A percentile compares a stretch with the other conserved stretches of the same genome.
These are phyloP conservation scores for Hirsutella thompsonii DNA, from an alignment of 2,329 filamentous ascomycete genomes.

Conservation along the genomic window DNA sequence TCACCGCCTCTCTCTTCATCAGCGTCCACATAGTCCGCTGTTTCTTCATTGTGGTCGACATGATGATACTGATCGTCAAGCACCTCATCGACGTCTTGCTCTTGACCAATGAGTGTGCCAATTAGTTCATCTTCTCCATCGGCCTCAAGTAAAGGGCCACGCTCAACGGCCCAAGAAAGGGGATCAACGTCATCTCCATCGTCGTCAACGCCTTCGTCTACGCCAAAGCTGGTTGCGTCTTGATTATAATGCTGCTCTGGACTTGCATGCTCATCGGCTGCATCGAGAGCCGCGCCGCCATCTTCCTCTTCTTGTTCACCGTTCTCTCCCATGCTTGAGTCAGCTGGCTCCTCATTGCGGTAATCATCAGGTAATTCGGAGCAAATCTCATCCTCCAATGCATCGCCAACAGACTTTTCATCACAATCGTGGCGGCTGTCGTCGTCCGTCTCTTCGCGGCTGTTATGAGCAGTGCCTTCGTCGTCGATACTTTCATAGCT, in stretches of 20 bases:
- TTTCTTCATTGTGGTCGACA: neutral
- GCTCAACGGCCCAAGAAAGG: neutral
- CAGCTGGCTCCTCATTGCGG: too few species aligned
- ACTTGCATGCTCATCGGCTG: too few species aligned
- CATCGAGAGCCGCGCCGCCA: too few species aligned
- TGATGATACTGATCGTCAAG: neutral
- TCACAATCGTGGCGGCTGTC: slow-evolving; percentile 2
- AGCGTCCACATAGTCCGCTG: neutral
- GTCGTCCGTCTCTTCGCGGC: slow-evolving; percentile 1
- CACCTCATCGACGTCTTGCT: neutral
- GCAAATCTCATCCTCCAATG: neutral
- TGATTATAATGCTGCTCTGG: too few species aligned
- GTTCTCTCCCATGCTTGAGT: too few species aligned
- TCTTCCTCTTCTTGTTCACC: too few species aligned
- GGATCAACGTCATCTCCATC: neutral
- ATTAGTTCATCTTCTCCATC: neutral
- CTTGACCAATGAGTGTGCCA: neutral
- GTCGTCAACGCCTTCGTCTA: neutral
- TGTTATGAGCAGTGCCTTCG: neutral
- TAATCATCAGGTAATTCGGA: neutral
- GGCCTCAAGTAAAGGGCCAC: neutral
- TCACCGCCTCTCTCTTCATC: too few species aligned
- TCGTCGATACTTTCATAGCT: slow-evolving; percentile 1
- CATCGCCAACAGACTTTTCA: neutral
- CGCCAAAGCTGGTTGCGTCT: too few species aligned